Percentiles rank a stretch among this genome's conserved stretches.
Conservation (phyloP, 2,329 filamentous ascomycete species). For the Cladosporium phlei region DNA sequence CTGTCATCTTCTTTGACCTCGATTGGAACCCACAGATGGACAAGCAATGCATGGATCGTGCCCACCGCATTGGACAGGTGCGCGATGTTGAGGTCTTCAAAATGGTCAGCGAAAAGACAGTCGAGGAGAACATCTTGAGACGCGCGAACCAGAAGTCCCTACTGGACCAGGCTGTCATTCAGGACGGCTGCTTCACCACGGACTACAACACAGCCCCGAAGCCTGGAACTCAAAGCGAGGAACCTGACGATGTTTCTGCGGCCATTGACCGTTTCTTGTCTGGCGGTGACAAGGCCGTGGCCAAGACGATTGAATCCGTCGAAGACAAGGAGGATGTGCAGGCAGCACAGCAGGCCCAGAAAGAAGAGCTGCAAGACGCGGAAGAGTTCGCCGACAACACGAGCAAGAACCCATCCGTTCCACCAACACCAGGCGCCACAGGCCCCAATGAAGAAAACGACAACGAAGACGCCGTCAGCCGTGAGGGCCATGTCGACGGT, state of each 20-base stretch:
- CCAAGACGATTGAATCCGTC: conserved; percentile 75
- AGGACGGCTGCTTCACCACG: conserved; percentile 95
- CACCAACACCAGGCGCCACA: conserved; percentile 30
- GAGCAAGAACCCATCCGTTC: conserved; percentile 36
- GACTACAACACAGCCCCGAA: conserved; percentile 55
- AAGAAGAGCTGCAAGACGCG: conserved; percentile 78
- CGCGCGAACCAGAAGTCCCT: conserved; percentile 97
- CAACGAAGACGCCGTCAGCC: conserved; percentile 49
- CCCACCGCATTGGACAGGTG: conserved; percentile 94
- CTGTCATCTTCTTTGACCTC: conserved; percentile 97
- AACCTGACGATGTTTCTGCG: conserved; percentile 66
- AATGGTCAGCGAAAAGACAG: conserved; percentile 60
- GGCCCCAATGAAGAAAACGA: conserved; percentile 43
- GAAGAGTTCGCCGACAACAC: conserved; percentile 62
- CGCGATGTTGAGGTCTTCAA: conserved; percentile 96
- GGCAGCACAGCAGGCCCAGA: conserved; percentile 81
- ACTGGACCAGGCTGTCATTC: conserved; percentile 95
- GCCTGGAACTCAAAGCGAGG: conserved; percentile 42
- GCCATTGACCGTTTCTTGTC: conserved; percentile 82
- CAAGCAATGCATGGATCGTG: conserved; percentile 96
- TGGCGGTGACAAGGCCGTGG: conserved; percentile 58
- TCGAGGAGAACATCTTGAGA: conserved; percentile 94
- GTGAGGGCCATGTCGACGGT: conserved; percentile 64
- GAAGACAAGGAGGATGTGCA: conserved; percentile 90
- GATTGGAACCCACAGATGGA: conserved; percentile 99